phyloP scores from a whole-genome alignment of 805 yeast species.

The Candida nanaspora region DNA sequence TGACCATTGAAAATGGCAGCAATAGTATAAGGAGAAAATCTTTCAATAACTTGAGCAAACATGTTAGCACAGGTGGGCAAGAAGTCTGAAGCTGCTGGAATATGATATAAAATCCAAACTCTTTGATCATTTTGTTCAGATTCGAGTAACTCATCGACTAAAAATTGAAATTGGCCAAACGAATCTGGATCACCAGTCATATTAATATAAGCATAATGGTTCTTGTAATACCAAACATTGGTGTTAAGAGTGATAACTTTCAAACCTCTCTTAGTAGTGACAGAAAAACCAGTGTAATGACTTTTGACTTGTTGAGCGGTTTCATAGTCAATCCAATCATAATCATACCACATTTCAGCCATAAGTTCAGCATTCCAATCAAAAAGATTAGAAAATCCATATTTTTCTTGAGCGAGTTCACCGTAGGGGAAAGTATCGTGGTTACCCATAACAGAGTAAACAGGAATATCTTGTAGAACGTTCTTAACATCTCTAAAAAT shows the following conservation, averaged over 20 bases:
- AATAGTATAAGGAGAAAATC: no score
- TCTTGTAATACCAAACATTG: slow-evolving; percentile 59
- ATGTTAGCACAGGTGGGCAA: no score
- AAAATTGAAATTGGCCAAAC: slow-evolving; percentile 56
- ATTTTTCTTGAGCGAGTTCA: slow-evolving; percentile 49
- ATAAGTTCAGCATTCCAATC: slow-evolving; percentile 42
- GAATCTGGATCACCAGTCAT: slow-evolving; percentile 45
- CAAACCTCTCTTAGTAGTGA: slow-evolving; percentile 47
- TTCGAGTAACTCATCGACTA: slow-evolving; percentile 54
- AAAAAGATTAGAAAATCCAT: slow-evolving; percentile 34
- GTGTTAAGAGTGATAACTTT: slow-evolving; percentile 59
- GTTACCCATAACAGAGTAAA: slow-evolving; percentile 59
- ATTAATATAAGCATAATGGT: slow-evolving; percentile 48
- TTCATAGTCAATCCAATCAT: slow-evolving; percentile 34
- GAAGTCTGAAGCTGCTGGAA: no score
- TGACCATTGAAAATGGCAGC: no score
- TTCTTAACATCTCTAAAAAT: slow-evolving; percentile 46
- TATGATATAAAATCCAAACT: no score
- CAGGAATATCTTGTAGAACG: slow-evolving; percentile 41
- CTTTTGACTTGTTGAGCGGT: slow-evolving; percentile 28
- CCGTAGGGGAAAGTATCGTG: slow-evolving; percentile 72
- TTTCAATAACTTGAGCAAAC: no score
- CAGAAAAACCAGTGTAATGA: slow-evolving; percentile 59
- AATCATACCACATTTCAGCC: slow-evolving; percentile 41
- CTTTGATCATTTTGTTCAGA: slow-evolving; percentile 48